Evolutionary conservation across 371 early-diverging fungal species (phyloP).

Genomic region (Mortierella sp.): DNA sequence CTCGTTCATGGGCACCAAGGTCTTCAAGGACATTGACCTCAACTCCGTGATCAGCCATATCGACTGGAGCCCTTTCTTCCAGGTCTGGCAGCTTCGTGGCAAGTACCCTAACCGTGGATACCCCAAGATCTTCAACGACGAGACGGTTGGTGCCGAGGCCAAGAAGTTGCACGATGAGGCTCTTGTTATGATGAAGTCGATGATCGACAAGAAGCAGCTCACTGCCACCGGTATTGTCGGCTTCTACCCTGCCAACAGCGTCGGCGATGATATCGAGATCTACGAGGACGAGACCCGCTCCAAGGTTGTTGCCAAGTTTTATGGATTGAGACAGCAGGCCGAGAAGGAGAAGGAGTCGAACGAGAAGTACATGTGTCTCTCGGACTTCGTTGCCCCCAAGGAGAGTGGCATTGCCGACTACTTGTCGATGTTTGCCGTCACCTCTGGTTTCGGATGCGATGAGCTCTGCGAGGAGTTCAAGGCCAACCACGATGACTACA

Average conservation of each 20-base stretch:
- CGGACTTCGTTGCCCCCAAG: slow-evolving; percentile 92
- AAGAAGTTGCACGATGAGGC: slow-evolving; percentile 91
- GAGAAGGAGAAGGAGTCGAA: slow-evolving; percentile 78
- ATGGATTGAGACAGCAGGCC: slow-evolving; percentile 82
- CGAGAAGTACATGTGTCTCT: slow-evolving; percentile 89
- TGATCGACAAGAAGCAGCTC: slow-evolving; percentile 79
- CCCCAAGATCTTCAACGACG: slow-evolving; percentile 96
- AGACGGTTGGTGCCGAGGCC: slow-evolving; percentile 92
- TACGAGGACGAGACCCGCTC: slow-evolving; percentile 80
- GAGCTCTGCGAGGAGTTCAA: slow-evolving; percentile 81
- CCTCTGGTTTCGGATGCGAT: slow-evolving; percentile 91
- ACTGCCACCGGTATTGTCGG: slow-evolving; percentile 84
- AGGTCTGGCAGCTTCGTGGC: slow-evolving; percentile 95
- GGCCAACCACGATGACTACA: slow-evolving; percentile 87
- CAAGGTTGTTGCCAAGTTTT: slow-evolving; percentile 77
- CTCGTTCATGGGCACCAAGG: slow-evolving; percentile 82
- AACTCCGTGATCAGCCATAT: slow-evolving; percentile 80
- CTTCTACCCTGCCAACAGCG: slow-evolving; percentile 90
- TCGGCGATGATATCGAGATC: slow-evolving; percentile 89
- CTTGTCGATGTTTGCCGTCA: slow-evolving; percentile 92
- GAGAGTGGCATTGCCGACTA: slow-evolving; percentile 82
- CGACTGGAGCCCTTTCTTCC: slow-evolving; percentile 98
- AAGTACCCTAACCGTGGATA: slow-evolving; percentile 96
- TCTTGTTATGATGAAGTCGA: slow-evolving; percentile 79
- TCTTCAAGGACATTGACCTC: slow-evolving; percentile 83